Base-by-base conservation (phyloP, 495 filamentous ascomycete genomes). In the Daldinia childiae region DNA sequence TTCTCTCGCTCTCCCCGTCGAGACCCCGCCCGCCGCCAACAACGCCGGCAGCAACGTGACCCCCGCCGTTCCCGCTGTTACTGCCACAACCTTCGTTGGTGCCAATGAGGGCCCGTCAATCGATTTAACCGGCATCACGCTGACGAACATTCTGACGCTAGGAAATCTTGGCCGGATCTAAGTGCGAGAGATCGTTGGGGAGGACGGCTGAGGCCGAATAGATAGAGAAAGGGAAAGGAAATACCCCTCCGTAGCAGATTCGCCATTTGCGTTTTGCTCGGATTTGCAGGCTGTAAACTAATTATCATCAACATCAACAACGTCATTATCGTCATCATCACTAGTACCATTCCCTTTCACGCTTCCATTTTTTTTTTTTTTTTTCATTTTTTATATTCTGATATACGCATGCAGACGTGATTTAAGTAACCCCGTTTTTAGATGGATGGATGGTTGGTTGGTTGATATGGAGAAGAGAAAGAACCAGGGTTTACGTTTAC, bases 121-220 rank as follows among this genome's bases (percentile, higher is more conserved):
- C 27, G 57, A 82, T 45, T 73, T 82, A 41, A 74, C 51, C 64
- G 76, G 74, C 0, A 58, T 81, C 26, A 41, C 71, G 27, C 70
- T 82, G 0, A 68, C 61, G 26, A 79, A 72, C 14, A 71, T 67
- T 19, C 52, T 82, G 26, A 62, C 74, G 15, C 72, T 82, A 9
- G 80, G 80, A 1, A 34, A 9, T 6, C 26, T 75, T 3, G 69
- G 39, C 7, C 38, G 21, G 8, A 4, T 48, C 9, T 48, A 48
- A 6, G 39, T 8, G 39, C 34, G 12, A 5, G 14, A 36, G 34
- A 36, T 36, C 11, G 34, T 0, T 14, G 11, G 12, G 12, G 34
- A 36, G 34, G 34, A 36, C 34, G 4, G 34, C 34, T 36, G 34
- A 36, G 12, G 34, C 14, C 12, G 34, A 0, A 14, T 14, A 3